A percentile compares a stretch with the other conserved stretches of the same genome.
phyloP scores from a whole-genome alignment of 495 filamentous ascomycete genomes.

The Polyplosphaeria fusca region DNA sequence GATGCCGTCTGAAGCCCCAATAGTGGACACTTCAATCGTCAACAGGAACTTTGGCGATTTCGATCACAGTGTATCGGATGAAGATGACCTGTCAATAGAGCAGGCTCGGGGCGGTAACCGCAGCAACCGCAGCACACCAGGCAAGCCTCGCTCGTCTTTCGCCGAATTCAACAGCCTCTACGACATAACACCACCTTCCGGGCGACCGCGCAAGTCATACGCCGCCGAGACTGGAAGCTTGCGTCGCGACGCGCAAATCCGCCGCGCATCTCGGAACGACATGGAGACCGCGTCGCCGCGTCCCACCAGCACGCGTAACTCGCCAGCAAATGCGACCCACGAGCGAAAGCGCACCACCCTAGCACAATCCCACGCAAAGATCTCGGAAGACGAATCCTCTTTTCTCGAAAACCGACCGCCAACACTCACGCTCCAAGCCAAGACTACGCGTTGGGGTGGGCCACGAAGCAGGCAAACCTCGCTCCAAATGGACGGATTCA shows the following conservation, averaged over 20 bases:
- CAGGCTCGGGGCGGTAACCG: constrained; percentile 35
- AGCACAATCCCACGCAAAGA: constrained; percentile 55
- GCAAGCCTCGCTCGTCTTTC: constrained; percentile 25
- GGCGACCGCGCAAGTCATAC: constrained; percentile 27
- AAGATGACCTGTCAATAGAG: constrained; percentile 39
- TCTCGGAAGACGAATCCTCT: constrained; percentile 56
- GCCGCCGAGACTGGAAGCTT: constrained; percentile 27
- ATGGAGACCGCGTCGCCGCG: constrained; percentile 16
- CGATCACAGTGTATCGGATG: constrained; percentile 29
- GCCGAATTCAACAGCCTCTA: constrained; percentile 38
- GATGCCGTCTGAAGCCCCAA: constrained; percentile 15
- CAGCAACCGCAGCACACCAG: constrained; percentile 33
- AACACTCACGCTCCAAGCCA: constrained; percentile 46
- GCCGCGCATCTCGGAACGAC: constrained; percentile 31
- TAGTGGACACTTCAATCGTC: constrained; percentile 32
- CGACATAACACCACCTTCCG: constrained; percentile 39
- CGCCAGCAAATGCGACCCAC: constrained; percentile 5
- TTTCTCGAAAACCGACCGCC: constrained; percentile 53
- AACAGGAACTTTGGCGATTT: constrained; percentile 35
- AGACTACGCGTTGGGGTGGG: constrained; percentile 56
- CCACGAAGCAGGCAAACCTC: constrained; percentile 47
- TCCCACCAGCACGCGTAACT: constrained; percentile 21
- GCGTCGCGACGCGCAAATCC: constrained; percentile 35
- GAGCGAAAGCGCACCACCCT: constrained; percentile 40
- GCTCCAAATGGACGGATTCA: constrained; percentile 19